Evolutionary conservation across 768 basidiomycete genomes (phyloP).

Genomic region (Mycena kentingensis): DNA sequence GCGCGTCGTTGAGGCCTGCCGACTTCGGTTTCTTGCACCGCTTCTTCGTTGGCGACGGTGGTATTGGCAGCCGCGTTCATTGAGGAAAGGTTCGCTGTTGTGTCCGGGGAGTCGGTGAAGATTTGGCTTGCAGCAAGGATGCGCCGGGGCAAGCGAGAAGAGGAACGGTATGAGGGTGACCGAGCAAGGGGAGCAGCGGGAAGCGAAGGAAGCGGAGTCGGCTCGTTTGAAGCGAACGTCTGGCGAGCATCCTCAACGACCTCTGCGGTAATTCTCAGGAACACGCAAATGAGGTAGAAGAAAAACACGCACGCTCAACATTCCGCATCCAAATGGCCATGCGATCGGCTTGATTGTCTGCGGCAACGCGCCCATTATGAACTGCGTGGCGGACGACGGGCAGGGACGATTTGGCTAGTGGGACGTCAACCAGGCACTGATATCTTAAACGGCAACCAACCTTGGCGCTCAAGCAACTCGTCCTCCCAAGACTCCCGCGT

Average conservation of each 20-base stretch:
- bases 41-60: constrained; percentile 24
- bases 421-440: neutral
- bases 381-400: constrained; percentile 56
- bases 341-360: constrained; percentile 60
- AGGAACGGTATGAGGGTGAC: constrained; percentile 41
- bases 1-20: constrained; percentile 46
- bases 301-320: constrained; percentile 68
- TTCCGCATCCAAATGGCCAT: constrained; percentile 83
- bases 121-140: constrained; percentile 71
- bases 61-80: constrained; percentile 33
- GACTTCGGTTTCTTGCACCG: neutral
- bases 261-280: constrained; percentile 43
- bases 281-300: neutral
- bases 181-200: constrained; percentile 62
- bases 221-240: constrained; percentile 61
- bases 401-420: constrained; percentile 51
- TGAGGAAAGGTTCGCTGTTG: constrained; percentile 38
- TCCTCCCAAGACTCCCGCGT: constrained; percentile 52
- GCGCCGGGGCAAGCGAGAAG: constrained; percentile 60
- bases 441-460: constrained; percentile 28
- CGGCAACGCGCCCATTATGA: constrained; percentile 53
- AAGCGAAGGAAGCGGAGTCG: constrained; percentile 58
- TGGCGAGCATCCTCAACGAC: constrained; percentile 81
- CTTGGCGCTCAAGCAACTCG: constrained; percentile 45
- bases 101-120: constrained; percentile 46